These are phyloP conservation scores for Crotalaria pallida DNA, from an alignment of 306 rosid genomes.

Conservation along the genomic window DNA sequence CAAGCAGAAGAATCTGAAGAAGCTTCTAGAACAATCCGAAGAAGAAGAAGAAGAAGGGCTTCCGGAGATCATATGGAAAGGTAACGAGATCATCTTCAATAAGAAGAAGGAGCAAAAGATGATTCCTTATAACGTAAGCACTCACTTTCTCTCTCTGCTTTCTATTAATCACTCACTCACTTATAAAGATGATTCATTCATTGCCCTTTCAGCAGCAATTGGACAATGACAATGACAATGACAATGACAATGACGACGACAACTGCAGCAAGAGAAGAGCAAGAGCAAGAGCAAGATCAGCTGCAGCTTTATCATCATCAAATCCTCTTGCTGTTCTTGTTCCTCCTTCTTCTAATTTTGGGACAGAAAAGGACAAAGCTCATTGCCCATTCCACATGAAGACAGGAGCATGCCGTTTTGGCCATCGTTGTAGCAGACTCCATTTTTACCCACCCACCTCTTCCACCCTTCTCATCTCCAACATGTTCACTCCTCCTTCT, in stretches of 20 bases:
- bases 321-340: no score
- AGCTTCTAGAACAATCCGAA: constrained; percentile 40
- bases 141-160: no score
- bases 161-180: no score
- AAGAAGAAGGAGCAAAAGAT: constrained; percentile 46
- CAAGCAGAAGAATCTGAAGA: constrained; percentile 25
- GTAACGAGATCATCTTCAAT: constrained; percentile 73
- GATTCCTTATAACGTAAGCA: no score
- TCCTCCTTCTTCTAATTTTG: constrained; percentile 62
- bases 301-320: constrained; percentile 78
- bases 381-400: constrained; percentile 95
- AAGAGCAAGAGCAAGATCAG: no score
- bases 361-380: constrained; percentile 96
- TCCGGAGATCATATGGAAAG: constrained; percentile 77
- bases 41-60: constrained; percentile 59
- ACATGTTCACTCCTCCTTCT: constrained; percentile 94
- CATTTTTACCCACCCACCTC: constrained; percentile 85
- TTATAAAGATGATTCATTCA: no score
- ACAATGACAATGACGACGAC: no score
- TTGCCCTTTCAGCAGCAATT: no score
- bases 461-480: constrained; percentile 72
- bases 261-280: no score
- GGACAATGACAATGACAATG: no score
- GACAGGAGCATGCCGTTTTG: constrained; percentile 95
- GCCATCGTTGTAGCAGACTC: constrained; percentile 90